Conservation (phyloP, 768 basidiomycete genomes). For the Paxillus ammoniavirescens region DNA sequence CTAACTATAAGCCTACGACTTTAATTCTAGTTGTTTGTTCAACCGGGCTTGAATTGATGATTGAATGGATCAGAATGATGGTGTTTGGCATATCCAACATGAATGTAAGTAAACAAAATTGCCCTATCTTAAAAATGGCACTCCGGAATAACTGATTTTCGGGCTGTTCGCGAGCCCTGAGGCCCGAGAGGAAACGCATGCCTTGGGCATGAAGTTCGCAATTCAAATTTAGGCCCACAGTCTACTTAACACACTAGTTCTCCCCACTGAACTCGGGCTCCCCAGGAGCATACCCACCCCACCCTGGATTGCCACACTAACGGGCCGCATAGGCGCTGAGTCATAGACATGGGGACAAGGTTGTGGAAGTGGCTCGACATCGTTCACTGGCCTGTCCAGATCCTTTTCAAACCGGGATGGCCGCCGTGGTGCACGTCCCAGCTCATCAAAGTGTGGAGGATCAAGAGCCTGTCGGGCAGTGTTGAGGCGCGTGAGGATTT, state of each 20-base stretch:
- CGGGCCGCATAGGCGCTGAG: slow-evolving; percentile 70
- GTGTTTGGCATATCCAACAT: no score
- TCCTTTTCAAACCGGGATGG: slow-evolving; percentile 79
- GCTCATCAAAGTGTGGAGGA: slow-evolving; percentile 43
- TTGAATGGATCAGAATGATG: no score
- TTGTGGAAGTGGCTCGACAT: slow-evolving; percentile 52
- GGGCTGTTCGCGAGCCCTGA: no score
- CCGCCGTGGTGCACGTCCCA: slow-evolving; percentile 51
- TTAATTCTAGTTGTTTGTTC: no score
- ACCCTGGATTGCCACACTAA: slow-evolving; percentile 71
- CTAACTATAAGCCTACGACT: no score
- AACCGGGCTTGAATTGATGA: no score
- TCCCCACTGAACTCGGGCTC: slow-evolving; percentile 27
- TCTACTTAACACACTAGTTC: slow-evolving; percentile 59
- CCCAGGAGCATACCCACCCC: slow-evolving; percentile 66
- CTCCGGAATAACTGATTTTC: no score
- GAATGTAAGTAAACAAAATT: no score
- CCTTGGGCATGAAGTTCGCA: no score
- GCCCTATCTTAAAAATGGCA: no score
- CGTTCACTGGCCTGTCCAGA: slow-evolving; percentile 51
- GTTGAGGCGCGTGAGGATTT: slow-evolving; percentile 59
- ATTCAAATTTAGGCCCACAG: slow-evolving; percentile 43
- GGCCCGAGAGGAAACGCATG: no score
- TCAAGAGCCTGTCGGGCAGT: slow-evolving; percentile 57
- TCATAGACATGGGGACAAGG: slow-evolving; percentile 82